Evolutionary conservation across 495 filamentous ascomycete genomes (phyloP).

Genomic region (Halenospora varia): DNA sequence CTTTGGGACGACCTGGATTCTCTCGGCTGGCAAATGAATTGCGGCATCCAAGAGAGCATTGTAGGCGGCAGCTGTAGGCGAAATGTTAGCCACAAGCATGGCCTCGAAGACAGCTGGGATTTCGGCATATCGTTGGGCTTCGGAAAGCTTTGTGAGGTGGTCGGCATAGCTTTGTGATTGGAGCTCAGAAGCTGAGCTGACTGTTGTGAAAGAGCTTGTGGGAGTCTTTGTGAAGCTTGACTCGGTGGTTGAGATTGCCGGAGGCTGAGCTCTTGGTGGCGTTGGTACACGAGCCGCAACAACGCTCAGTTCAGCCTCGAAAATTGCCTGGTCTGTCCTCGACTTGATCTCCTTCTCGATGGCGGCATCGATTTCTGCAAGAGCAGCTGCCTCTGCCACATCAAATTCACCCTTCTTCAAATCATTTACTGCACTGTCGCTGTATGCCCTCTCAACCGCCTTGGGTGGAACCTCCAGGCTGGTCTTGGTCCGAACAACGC

Average conservation of each 20-base stretch:
- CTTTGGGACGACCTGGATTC: conserved; percentile 78
- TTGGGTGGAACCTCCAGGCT: conserved; percentile 16
- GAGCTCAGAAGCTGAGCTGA: conserved; percentile 42
- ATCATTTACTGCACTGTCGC: conserved; percentile 48
- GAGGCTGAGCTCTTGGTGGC: conserved; percentile 19
- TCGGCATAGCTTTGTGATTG: conserved; percentile 68
- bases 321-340: conserved; percentile 25
- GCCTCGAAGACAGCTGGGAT: conserved; percentile 87
- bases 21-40: conserved; percentile 65
- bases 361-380: conserved; percentile 56
- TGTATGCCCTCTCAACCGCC: conserved; percentile 40
- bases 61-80: conserved; percentile 79
- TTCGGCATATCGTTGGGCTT: conserved; percentile 66
- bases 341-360: conserved; percentile 55
- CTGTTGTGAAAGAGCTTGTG: conserved; percentile 37
- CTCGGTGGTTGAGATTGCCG: conserved; percentile 22
- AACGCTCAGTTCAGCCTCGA: conserved; percentile 24
- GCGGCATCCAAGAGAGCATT: conserved; percentile 84
- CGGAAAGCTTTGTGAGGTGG: conserved; percentile 67
- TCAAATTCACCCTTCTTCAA: conserved; percentile 55
- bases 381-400: conserved; percentile 43
- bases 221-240: conserved; percentile 29
- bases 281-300: conserved; percentile 25
- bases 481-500: conserved; percentile 28
- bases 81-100: conserved; percentile 71